Evolutionary conservation across 2,329 filamentous ascomycete genomes (phyloP).

Genomic region (Trichophyton schoenleinii): DNA sequence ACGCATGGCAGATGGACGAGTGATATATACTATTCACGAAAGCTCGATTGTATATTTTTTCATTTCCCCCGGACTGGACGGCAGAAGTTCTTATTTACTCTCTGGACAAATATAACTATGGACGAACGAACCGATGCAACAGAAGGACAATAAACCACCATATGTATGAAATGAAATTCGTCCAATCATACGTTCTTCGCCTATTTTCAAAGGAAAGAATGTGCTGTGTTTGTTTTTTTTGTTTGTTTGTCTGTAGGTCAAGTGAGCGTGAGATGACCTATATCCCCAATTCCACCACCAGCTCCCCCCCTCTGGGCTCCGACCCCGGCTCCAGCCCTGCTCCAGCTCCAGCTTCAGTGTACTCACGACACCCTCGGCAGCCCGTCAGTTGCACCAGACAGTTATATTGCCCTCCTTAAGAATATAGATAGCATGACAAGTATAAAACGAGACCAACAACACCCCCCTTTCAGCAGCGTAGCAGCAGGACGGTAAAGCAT

Average conservation of each 20-base stretch:
- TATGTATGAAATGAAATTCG: conserved; percentile 2
- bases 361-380: neutral
- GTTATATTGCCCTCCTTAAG: neutral
- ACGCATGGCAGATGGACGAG: conserved; percentile 94
- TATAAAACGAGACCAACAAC: conserved; percentile 1
- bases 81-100: neutral
- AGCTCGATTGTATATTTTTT: no score
- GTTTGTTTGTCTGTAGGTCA: neutral
- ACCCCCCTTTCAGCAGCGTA: conserved; percentile 1
- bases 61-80: neutral
- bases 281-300: neutral
- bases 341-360: no score
- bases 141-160: neutral
- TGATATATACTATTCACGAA: conserved; percentile 27
- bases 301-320: neutral
- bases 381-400: neutral
- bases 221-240: neutral
- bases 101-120: neutral
- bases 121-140: neutral
- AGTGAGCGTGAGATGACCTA: conserved; percentile 1
- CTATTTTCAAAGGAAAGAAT: neutral
- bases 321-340: no score
- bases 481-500: neutral
- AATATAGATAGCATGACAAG: neutral
- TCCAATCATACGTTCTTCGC: conserved; percentile 1